Evolutionary conservation across 2,329 filamentous ascomycete species (phyloP).

Genomic region (Venturia asperata): DNA sequence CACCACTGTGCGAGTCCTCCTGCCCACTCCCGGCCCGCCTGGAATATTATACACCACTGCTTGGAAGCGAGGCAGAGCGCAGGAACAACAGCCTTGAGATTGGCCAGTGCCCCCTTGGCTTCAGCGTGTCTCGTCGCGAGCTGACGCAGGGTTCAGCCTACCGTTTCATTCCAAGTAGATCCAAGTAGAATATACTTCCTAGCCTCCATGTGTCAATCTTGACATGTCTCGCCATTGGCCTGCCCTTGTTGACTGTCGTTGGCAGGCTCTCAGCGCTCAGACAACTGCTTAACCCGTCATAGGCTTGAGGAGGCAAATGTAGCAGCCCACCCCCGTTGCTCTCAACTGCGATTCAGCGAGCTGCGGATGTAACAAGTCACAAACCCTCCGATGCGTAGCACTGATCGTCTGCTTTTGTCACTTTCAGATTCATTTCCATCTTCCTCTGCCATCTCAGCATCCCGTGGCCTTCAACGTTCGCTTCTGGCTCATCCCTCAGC

Average conservation of each 20-base stretch:
- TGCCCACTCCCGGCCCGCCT: not conserved
- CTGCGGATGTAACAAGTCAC: slow-evolving; percentile 12
- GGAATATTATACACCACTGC: not conserved
- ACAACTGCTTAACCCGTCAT: slow-evolving; percentile 1
- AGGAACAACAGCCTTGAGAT: not conserved
- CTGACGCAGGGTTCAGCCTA: not conserved
- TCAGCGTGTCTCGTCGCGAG: slow-evolving; percentile 7
- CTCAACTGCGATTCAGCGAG: not conserved
- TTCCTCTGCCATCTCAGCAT: not conserved
- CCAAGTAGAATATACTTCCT: slow-evolving; percentile 5
- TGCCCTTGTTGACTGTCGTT: not conserved
- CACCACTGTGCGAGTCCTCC: not conserved
- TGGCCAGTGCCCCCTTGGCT: slow-evolving; percentile 8
- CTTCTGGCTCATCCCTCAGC: slow-evolving; percentile 3
- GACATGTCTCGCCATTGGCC: not conserved
- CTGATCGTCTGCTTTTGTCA: not conserved
- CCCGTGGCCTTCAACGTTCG: not conserved
- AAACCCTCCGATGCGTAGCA: not conserved
- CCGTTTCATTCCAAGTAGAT: slow-evolving; percentile 13
- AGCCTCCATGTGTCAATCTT: slow-evolving; percentile 12
- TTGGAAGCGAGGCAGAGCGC: not conserved
- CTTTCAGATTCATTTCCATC: not conserved
- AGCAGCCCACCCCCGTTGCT: slow-evolving; percentile 9
- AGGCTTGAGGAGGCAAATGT: slow-evolving; percentile 13
- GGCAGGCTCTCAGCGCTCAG: not conserved